Base-by-base conservation (phyloP, 352 stramenopile species). In the Pythium aristosporum region DNA sequence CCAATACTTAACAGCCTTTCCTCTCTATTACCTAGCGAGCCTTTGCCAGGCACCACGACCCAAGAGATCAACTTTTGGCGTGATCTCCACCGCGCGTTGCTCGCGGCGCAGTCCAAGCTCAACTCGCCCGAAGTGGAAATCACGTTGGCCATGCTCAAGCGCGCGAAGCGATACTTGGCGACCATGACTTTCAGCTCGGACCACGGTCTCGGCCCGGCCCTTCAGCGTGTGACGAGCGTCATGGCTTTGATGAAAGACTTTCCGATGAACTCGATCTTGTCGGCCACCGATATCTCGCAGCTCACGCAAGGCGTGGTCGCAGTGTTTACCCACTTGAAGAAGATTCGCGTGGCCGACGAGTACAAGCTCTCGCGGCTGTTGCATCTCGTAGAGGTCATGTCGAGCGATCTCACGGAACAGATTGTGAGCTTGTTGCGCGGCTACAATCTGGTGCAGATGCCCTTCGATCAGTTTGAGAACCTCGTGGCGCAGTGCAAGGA, bases 41-140 rank as follows among this genome's bases (percentile, higher is more conserved):
- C 88, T n/a, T 64, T 96, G n/a, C 76, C 85, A 16, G 89, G 89
- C 18, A 95, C 85, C 13, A 79, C 89, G 13, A 92, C 96, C 59
- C 92, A 98, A 64, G 95, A 98, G 67, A 95, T 98, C 47, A 96
- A 98, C 68, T 98, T 98, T 69, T 98, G 95, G 95, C 91, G 79
- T 50, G 90, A 96, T 67, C 74, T 98, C 42, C 87, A 96, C 52
- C 82, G 91, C 36, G 90, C 93, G 1, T 68, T 98, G 37, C 66
- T 95, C 56, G 76, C 79, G 16, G 93, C 91, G 3, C 87, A 97
- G 57, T 74, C 88, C 34, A 96, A 94, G 61, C 67, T 96, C 2
- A 82, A 84, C 50, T 98, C 89, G 2, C 85, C 87, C 0, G 91
- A 97, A 61, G 87, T 97, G 25, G 88, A 96, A 61, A 89, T 97